Base-by-base conservation (phyloP, 768 basidiomycete genomes). In the Auricularia cornea region DNA sequence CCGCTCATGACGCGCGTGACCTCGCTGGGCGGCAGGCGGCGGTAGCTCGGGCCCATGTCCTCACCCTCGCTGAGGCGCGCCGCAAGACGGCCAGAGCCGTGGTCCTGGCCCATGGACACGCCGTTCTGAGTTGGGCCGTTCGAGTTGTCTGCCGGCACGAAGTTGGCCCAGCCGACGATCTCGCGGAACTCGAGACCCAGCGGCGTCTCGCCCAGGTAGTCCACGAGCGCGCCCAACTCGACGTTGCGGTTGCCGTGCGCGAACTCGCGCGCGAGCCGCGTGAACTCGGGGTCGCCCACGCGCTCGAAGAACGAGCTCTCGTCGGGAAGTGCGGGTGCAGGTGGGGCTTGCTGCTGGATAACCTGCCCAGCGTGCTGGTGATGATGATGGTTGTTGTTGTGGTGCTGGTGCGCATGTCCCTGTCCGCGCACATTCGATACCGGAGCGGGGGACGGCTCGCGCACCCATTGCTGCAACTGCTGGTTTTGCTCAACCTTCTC, bases 301-400 rank as follows among this genome's bases (percentile, higher is more conserved):
- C 91, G 86, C 71, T 98, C 97, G 71, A 98, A 98, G 81, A 98
- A 98, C 14, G 89, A 78, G 33, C 94, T 82, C 70, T 97, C 94
- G 65, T 92, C 90, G 28, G 54, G 30, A 26, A 54, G 30, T 23
- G 44, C 11, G 44, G 44, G 44, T 48, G 44, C 35, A 14, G 35
- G 35, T 14, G 35, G 35, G 10, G 35, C 10, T 8, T 10, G 35
- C 35, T 10, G 35, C 35, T 8, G 44, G 6, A 18, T 18, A 26
- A 48, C 20, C 44, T 18, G 44, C 44, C 6, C 20, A 20, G 44
- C 2, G 16, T 48, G 44, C 11, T 23, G 44, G 16, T 48, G 44
- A 18, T 48, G 44, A 6, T 48, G 44, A 48, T 48, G 44, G 10
- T 48, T 5, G 20, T 48, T 48, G 12, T 48, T 12, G 44, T 18